Evolutionary conservation across 164 flowering plant species (phyloP).

Genomic region (Nymphaea colorata): DNA sequence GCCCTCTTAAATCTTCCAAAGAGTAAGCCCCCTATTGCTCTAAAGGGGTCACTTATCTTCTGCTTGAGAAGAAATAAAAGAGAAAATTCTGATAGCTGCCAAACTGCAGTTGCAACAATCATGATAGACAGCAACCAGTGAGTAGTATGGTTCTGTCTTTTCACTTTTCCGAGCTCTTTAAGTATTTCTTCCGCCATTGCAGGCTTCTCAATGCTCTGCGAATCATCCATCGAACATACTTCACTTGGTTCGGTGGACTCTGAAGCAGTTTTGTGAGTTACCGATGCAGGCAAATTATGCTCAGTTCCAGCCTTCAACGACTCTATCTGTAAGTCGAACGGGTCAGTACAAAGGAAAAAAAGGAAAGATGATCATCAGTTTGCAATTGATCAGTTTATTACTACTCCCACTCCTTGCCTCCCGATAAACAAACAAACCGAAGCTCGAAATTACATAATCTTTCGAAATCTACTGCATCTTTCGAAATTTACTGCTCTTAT

Average conservation of each 20-base stretch:
- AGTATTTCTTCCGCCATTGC: constrained; percentile 30
- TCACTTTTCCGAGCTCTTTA: constrained; percentile 43
- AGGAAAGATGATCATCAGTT: background rate
- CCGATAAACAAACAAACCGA: too few relatives aligned
- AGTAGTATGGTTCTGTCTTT: constrained; percentile 55
- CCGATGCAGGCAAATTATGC: background rate
- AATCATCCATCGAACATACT: background rate
- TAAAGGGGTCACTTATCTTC: constrained; percentile 46
- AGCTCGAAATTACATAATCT: too few relatives aligned
- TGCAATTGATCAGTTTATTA: background rate
- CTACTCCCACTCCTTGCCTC: too few relatives aligned
- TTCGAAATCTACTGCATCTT: too few relatives aligned
- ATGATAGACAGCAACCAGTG: constrained; percentile 55
- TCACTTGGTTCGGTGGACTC: background rate
- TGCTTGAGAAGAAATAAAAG: constrained; percentile 40
- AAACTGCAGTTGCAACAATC: constrained; percentile 45
- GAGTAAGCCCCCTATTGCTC: constrained; percentile 29
- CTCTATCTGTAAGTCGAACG: background rate
- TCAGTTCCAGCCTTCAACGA: background rate
- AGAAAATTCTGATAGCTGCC: constrained; percentile 79
- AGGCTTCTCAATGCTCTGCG: background rate
- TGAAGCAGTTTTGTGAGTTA: background rate
- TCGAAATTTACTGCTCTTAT: too few relatives aligned
- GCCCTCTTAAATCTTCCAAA: constrained; percentile 16
- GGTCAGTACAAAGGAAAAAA: background rate